phyloP scores from a whole-genome alignment of 2,329 filamentous ascomycete genomes.

The Penicillium digitatum region DNA sequence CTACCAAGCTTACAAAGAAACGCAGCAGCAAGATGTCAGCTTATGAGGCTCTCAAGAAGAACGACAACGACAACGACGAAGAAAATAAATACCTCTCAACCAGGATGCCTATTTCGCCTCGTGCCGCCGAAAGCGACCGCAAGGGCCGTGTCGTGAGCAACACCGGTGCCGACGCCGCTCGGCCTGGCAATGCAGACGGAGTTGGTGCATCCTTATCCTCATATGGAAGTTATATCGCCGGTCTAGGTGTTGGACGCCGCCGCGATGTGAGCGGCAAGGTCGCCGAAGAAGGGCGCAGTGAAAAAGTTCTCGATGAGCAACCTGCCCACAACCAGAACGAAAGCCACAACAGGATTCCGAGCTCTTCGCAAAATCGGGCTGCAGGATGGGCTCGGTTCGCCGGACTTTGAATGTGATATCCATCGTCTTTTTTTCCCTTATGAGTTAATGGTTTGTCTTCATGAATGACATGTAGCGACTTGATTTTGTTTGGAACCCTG shows the following conservation, averaged over 20 bases:
- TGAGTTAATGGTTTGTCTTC: slow-evolving; percentile 12
- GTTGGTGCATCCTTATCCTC: slow-evolving; percentile 33
- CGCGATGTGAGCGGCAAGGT: slow-evolving; percentile 48
- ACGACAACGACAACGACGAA: slow-evolving; percentile 27
- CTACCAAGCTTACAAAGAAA: slow-evolving; percentile 31
- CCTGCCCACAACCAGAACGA: slow-evolving; percentile 10
- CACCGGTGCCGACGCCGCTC: slow-evolving; percentile 38
- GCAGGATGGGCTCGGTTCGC: slow-evolving; percentile 48
- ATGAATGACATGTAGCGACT: slow-evolving; percentile 22
- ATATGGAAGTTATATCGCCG: slow-evolving; percentile 43
- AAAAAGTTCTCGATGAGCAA: slow-evolving; percentile 17
- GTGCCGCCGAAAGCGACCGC: slow-evolving; percentile 32
- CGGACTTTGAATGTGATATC: slow-evolving; percentile 23
- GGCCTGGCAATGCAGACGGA: slow-evolving; percentile 20
- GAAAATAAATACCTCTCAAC: slow-evolving; percentile 15
- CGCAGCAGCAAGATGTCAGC: slow-evolving; percentile 33
- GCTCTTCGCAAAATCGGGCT: slow-evolving; percentile 29
- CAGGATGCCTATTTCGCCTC: slow-evolving; percentile 8
- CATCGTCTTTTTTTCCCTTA: slow-evolving; percentile 1
- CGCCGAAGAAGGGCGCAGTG: slow-evolving; percentile 44
- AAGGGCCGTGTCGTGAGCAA: slow-evolving; percentile 46
- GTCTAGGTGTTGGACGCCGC: slow-evolving; percentile 44
- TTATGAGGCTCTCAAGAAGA: slow-evolving; percentile 36
- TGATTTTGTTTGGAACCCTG: slow-evolving; percentile 2
- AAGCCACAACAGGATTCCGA: slow-evolving; percentile 13